A percentile compares a stretch with the other conserved stretches of the same genome.
Conservation (phyloP, 495 filamentous ascomycete genomes). For the Penicillium parvum region DNA sequence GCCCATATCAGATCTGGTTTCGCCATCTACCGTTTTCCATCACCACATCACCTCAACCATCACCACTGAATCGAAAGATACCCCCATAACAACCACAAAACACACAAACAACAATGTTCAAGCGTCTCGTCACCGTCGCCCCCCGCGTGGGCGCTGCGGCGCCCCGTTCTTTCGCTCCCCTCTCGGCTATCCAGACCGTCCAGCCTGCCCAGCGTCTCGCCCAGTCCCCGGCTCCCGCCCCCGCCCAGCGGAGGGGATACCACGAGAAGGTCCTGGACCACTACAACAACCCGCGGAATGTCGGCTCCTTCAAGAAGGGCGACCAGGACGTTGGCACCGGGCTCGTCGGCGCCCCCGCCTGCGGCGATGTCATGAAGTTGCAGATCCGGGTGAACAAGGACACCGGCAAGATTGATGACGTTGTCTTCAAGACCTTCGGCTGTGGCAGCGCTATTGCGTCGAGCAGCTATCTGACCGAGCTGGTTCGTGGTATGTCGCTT, state of each 20-base stretch:
- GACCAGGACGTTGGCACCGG: slow-evolving; percentile 91
- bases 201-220: slow-evolving; percentile 32
- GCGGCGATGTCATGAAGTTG: slow-evolving; percentile 97
- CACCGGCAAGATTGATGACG: slow-evolving; percentile 85
- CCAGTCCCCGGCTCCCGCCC: slow-evolving; percentile 23
- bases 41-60: not conserved
- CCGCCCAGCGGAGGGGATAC: slow-evolving; percentile 44
- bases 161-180: slow-evolving; percentile 40
- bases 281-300: slow-evolving; percentile 89
- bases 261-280: slow-evolving; percentile 85
- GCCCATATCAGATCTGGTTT: slow-evolving; percentile 27
- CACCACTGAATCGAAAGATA: not conserved
- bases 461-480: slow-evolving; percentile 84
- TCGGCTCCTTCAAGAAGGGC: slow-evolving; percentile 84
- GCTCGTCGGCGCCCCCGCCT: slow-evolving; percentile 84
- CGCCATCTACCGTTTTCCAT: slow-evolving; percentile 5
- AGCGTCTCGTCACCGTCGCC: slow-evolving; percentile 45
- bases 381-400: slow-evolving; percentile 94
- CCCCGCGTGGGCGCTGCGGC: slow-evolving; percentile 47
- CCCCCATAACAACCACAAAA: not conserved
- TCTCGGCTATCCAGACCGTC: slow-evolving; percentile 29
- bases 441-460: slow-evolving; percentile 94
- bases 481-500: slow-evolving; percentile 93
- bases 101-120: slow-evolving; percentile 44
- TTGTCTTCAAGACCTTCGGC: slow-evolving; percentile 98